A percentile compares a stretch with the other conserved stretches of the same genome.
These are phyloP conservation scores for Diplotaxis tenuifolia DNA, from an alignment of 345 rosid species.

Conservation along the genomic window DNA sequence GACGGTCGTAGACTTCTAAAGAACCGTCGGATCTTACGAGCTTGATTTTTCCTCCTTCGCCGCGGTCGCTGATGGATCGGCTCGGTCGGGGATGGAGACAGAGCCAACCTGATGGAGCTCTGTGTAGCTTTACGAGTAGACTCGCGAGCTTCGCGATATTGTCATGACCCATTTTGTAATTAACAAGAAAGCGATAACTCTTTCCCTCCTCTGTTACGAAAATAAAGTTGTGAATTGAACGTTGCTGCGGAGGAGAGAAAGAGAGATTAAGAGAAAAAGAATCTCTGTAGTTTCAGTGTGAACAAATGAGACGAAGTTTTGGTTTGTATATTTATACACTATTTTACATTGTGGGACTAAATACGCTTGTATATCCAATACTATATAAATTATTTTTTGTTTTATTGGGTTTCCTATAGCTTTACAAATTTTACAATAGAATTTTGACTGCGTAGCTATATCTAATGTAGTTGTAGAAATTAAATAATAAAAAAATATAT, in stretches of 20 bases:
- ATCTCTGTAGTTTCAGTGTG: slow-evolving; percentile 20
- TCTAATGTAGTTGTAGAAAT: no score
- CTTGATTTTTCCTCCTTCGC: slow-evolving; percentile 33
- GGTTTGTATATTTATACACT: slow-evolving; percentile 27
- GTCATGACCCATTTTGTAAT: slow-evolving; percentile 23
- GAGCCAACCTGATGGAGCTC: slow-evolving; percentile 32
- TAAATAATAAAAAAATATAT: no score
- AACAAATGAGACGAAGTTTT: slow-evolving; percentile 27
- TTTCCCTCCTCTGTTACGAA: slow-evolving; percentile 7
- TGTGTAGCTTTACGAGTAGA: slow-evolving; percentile 36
- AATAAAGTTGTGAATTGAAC: slow-evolving; percentile 10
- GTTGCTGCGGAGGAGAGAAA: not conserved
- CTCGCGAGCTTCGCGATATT: slow-evolving; percentile 33
- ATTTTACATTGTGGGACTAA: not conserved
- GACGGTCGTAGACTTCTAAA: slow-evolving; percentile 56
- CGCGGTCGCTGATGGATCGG: not conserved
- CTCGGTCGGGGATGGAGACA: slow-evolving; percentile 27
- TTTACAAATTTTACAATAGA: no score
- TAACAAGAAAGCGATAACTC: not conserved
- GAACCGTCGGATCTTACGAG: slow-evolving; percentile 66
- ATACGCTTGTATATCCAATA: no score
- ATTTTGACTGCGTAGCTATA: no score
- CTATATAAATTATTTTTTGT: no score
- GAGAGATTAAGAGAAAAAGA: not conserved
- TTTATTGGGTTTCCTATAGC: no score